Percentiles rank a stretch among this genome's conserved stretches.
These are phyloP conservation scores for Astrephomene gubernaculifera DNA, from an alignment of 139 green algal genomes.

Conservation along the genomic window DNA sequence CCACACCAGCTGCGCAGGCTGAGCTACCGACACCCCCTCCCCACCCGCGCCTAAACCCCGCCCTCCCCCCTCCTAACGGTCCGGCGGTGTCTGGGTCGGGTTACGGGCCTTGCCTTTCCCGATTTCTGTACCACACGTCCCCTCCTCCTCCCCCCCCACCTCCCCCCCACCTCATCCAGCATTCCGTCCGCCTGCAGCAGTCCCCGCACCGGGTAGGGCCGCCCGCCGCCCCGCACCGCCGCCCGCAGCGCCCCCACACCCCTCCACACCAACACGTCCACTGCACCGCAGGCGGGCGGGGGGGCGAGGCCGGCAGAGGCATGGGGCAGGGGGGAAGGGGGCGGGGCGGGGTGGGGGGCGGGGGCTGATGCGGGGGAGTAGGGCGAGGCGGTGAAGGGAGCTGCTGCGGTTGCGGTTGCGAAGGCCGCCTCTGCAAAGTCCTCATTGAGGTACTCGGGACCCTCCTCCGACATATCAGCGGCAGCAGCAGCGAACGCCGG, in stretches of 20 bases:
- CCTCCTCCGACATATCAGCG: background rate
- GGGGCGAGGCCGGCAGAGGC: background rate
- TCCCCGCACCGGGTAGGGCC: slow-evolving; percentile 86
- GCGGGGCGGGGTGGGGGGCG: no score
- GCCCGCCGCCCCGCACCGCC: slow-evolving; percentile 67
- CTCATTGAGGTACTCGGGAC: background rate
- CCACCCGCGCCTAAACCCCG: no score
- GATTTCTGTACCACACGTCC: no score
- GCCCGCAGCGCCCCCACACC: slow-evolving; percentile 66
- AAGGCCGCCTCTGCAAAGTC: background rate
- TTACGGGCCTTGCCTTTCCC: no score
- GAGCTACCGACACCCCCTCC: no score
- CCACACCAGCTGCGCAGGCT: no score
- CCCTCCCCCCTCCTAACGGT: no score
- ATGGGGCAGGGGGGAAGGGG: no score
- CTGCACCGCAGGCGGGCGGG: slow-evolving; percentile 81
- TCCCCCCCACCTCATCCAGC: slow-evolving; percentile 28
- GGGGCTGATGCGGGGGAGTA: no score
- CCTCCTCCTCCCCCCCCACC: background rate
- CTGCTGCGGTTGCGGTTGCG: background rate
- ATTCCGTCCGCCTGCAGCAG: slow-evolving; percentile 62
- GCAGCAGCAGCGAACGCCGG: no score
- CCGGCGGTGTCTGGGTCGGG: no score
- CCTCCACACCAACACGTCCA: slow-evolving; percentile 86
- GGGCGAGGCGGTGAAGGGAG: no score